Base-by-base conservation (phyloP, 2,329 filamentous ascomycete genomes). In the Xylaria sp. region DNA sequence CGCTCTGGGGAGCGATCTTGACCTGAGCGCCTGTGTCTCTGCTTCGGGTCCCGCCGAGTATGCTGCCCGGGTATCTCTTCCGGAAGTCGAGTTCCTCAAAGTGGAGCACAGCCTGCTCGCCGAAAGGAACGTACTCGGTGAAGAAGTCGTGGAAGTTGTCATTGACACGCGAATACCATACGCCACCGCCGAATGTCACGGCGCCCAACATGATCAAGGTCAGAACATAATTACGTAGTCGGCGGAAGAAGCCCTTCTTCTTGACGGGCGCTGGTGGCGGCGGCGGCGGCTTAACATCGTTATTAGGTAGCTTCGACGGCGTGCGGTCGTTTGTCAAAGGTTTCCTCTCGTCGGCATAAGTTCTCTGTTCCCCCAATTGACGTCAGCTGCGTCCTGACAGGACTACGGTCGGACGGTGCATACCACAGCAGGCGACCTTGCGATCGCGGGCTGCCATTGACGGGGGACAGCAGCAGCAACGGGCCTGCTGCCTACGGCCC, bases 61-160 rank as follows among this genome's bases (percentile, higher is more conserved):
- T 52, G 62, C 74, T 76, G 67, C 74, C 77, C 63, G 76, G 83
- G 78, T 96, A 97, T 53, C 90, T 87, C 74, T 89, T 92, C 70
- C 89, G 86, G 78, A 96, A 97, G 68, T 97, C 92, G 63, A 89
- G 85, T 76, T 99, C 94, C 75, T 99, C 94, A 48, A 99, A 87
- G 76, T 96, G 97, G 21, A 96, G 85, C 42, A 99, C 93, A 17
- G 89, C 89, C 71, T 96, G 91, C 76, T 99, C 94, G 67, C 92
- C 94, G 64, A 90, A 96, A 19, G 94, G 94, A 17, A 99, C 77
- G 73, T 93, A 99, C 76, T 97, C 92, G 66, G 92, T 97, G 77
- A 99, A 99, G 79, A 97, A 94, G 74, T 99, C 94, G 76, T 99
- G 93, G 83, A 97, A 99, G 76, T 91, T 96, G 79, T 99, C 94